Evolutionary conservation across 345 rosid genomes (phyloP).

Genomic region (Populus euphratica): DNA sequence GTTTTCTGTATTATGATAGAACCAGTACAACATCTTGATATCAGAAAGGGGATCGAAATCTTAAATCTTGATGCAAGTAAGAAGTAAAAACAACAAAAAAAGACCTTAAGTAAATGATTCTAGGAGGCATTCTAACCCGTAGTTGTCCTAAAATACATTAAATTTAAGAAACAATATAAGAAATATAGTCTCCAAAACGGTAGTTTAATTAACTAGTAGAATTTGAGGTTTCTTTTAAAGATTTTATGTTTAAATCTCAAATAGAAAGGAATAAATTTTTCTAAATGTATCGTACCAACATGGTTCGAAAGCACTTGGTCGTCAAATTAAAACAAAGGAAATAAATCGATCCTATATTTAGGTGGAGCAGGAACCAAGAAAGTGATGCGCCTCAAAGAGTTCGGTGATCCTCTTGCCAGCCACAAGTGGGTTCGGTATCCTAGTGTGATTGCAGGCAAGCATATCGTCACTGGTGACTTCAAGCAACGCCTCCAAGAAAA

Average conservation of each 20-base stretch:
- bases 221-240: neutral
- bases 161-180: neutral
- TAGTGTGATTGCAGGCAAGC: too few relatives aligned
- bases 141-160: neutral
- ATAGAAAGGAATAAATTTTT: too few relatives aligned
- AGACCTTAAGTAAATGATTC: too few relatives aligned
- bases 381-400: constrained; percentile 10
- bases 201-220: neutral
- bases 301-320: too few relatives aligned
- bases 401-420: constrained; percentile 32
- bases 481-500: neutral
- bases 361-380: constrained; percentile 11
- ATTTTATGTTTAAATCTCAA: neutral
- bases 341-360: neutral
- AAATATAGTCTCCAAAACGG: neutral
- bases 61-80: too few relatives aligned
- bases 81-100: too few relatives aligned
- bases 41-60: neutral
- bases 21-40: neutral
- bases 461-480: neutral
- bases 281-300: too few relatives aligned
- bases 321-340: neutral
- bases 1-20: too few relatives aligned
- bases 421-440: constrained; percentile 28
- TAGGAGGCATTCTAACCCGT: too few relatives aligned